Base-by-base conservation (phyloP, 78 protist species). In the Diacronema lutheri region DNA sequence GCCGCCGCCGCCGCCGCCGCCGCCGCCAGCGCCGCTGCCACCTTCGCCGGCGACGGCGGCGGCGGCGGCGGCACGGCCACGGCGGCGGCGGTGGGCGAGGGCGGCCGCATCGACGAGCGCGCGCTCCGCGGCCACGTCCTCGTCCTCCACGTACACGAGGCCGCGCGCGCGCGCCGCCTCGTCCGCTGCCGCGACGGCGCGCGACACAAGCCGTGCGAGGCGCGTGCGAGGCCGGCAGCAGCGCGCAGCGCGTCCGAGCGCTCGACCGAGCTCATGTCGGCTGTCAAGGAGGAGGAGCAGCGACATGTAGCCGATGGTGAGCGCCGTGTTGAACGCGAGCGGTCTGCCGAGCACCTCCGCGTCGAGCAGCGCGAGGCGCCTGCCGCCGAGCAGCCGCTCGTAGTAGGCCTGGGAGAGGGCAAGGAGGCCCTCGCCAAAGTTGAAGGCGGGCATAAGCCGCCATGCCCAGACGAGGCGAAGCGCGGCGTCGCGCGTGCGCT, bases 391-490 rank as follows among this genome's bases (percentile, higher is more conserved):
- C 9, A 19, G 29, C 38, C 6, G 14, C 29, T 26, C 1, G 55
- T 38, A 68, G 40, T 13, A 68, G 21, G 29, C 21, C 19, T 23
- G 76, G 1, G 83, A 40, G 64, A 77, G 83, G 3, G 23, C 37
- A 25, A 77, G 61, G 1, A 77, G 31, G 14, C 44, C 83, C 44
- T 77, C 46, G 29, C 83, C 83, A 13, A 77, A 31, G 0, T n/a
- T 31, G 83, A 50, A 77, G 19, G 83, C 9, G 9, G 83, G 83
- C 19, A 77, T 26, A 3, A 77, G 11, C 14, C 83, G 83, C 37
- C 50, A 77, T 25, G 35, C 23, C 2, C 11, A 58, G 25, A 57
- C 44, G 31, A 77, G 83, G 5, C 0, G n/a, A 2, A 0, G 25
- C 37, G 6, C 65, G 25, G 13, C 62, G 5, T 50, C 50, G 0